These are phyloP conservation scores for Withania somnifera DNA, from an alignment of 305 asterid species.

Conservation along the genomic window DNA sequence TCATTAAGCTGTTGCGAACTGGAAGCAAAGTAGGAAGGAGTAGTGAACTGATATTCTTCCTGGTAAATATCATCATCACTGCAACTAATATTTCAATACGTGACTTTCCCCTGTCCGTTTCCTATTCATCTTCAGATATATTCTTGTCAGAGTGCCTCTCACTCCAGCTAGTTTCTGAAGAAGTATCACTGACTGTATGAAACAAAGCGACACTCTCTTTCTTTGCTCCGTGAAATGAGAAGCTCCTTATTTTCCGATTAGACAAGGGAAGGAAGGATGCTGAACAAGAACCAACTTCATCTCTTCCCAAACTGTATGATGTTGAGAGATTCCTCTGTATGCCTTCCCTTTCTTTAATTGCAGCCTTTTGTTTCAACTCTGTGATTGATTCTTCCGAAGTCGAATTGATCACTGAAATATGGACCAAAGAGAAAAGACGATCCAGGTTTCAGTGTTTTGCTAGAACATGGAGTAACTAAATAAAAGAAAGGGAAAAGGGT, in stretches of 20 bases:
- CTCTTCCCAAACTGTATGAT: constrained; percentile 74
- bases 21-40: constrained; percentile 16
- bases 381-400: constrained; percentile 67
- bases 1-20: constrained; percentile 21
- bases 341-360: constrained; percentile 61
- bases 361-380: constrained; percentile 47
- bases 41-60: constrained; percentile 3
- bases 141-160: constrained; percentile 4
- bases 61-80: constrained; percentile 17
- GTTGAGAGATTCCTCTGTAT: constrained; percentile 70
- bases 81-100: constrained; percentile 23
- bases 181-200: constrained; percentile 34
- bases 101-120: constrained; percentile 27
- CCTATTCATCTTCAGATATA: constrained; percentile 13
- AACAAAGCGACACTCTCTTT: constrained; percentile 55
- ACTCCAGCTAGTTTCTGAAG: constrained; percentile 22
- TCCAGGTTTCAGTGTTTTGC: neutral
- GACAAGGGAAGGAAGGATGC: constrained; percentile 47
- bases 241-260: constrained; percentile 36
- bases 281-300: constrained; percentile 20
- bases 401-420: constrained; percentile 53
- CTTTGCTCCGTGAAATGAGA: constrained; percentile 48
- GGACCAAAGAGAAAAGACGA: neutral
- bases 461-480: neutral
- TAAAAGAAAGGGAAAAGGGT: neutral